Percentiles rank a stretch among this genome's conserved stretches.
These are phyloP conservation scores for Alternaria sp. DNA, from an alignment of 2,329 filamentous ascomycete species.

Conservation along the genomic window DNA sequence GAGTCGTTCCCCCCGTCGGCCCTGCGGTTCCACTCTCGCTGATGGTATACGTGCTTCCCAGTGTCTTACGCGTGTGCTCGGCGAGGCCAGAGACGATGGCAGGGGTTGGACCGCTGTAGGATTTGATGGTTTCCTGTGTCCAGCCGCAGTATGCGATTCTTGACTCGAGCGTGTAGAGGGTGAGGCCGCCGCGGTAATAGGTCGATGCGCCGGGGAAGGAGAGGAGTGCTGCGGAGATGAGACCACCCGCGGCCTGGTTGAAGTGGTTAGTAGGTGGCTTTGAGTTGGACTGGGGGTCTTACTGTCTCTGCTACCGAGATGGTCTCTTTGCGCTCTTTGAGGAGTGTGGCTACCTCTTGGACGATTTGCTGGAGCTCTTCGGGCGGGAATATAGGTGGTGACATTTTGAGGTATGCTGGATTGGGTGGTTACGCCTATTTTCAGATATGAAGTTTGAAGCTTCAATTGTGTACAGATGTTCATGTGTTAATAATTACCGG, in stretches of 20 bases:
- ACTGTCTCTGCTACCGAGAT: slow-evolving; percentile 68
- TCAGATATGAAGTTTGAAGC: neutral
- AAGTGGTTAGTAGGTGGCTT: neutral
- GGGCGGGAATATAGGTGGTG: slow-evolving; percentile 49
- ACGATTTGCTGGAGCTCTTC: slow-evolving; percentile 52
- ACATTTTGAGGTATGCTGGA: slow-evolving; percentile 22
- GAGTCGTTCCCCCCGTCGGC: slow-evolving; percentile 62
- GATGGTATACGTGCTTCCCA: slow-evolving; percentile 64
- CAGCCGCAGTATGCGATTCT: slow-evolving; percentile 66
- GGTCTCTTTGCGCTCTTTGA: slow-evolving; percentile 63
- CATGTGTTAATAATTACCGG: neutral
- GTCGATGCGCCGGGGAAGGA: slow-evolving; percentile 63
- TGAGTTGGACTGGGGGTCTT: slow-evolving; percentile 13
- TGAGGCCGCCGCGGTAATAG: slow-evolving; percentile 68
- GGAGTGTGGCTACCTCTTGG: slow-evolving; percentile 58
- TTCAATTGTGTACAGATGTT: neutral
- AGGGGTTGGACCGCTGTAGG: slow-evolving; percentile 66
- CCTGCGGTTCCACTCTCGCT: slow-evolving; percentile 69
- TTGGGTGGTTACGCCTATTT: neutral
- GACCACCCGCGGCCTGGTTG: slow-evolving; percentile 64
- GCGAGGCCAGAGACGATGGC: slow-evolving; percentile 64
- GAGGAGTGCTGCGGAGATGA: slow-evolving; percentile 66
- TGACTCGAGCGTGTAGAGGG: slow-evolving; percentile 65
- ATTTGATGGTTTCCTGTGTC: slow-evolving; percentile 59
- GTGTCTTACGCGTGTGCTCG: slow-evolving; percentile 60